These are phyloP conservation scores for Russula earlei DNA, from an alignment of 768 basidiomycete species.

Conservation along the genomic window DNA sequence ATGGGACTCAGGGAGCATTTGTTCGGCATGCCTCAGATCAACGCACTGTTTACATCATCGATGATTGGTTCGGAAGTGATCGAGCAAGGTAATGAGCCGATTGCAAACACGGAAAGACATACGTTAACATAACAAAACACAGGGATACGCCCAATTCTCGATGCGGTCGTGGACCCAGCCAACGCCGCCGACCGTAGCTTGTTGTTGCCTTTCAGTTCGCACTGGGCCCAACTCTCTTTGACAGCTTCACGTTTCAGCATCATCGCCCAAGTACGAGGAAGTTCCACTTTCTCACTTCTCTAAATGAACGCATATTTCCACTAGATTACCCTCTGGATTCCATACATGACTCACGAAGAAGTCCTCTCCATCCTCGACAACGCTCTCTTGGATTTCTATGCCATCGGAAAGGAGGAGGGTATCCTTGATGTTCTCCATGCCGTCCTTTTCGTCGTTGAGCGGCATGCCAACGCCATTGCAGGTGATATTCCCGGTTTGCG, in stretches of 20 bases:
- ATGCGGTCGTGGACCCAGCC: neutral
- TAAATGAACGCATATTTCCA: neutral
- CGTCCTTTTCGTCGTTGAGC: constrained; percentile 8
- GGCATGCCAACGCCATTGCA: neutral
- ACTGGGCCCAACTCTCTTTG: constrained; percentile 16
- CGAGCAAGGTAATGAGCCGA: constrained; percentile 4
- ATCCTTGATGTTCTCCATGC: constrained; percentile 1
- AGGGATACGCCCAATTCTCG: constrained; percentile 8
- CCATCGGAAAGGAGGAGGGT: neutral
- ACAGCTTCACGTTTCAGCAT: neutral
- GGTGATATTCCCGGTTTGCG: neutral
- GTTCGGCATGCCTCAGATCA: constrained; percentile 4
- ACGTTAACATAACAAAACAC: neutral
- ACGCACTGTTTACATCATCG: constrained; percentile 4
- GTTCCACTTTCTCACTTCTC: too few species aligned
- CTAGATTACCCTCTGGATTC: constrained; percentile 41
- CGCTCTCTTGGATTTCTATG: neutral
- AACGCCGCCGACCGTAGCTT: constrained; percentile 9
- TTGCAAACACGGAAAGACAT: neutral
- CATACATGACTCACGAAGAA: constrained; percentile 37
- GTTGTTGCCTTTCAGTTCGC: neutral
- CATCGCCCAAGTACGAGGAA: constrained; percentile 4
- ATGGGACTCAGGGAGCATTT: constrained; percentile 7
- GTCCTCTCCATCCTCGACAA: constrained; percentile 39
- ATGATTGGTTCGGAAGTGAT: neutral